Evolutionary conservation across 1,284 basidiomycete genomes (phyloP).

Genomic region (Puccinia coronata): DNA sequence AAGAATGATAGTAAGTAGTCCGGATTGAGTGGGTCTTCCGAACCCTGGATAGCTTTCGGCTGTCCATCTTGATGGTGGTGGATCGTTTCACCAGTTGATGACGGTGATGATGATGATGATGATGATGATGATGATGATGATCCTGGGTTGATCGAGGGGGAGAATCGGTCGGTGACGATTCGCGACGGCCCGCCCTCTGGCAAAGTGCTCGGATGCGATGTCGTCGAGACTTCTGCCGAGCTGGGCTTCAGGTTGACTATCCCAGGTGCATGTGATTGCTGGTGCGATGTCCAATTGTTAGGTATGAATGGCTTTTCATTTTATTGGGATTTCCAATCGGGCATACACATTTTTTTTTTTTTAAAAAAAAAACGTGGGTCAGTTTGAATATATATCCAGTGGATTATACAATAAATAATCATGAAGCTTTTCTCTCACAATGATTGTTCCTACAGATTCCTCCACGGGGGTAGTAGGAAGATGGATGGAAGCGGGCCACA

Average conservation of each 20-base stretch:
- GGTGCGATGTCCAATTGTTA: conserved; percentile 32
- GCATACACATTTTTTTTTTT: too few species aligned
- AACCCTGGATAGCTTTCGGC: background rate
- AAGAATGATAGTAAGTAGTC: background rate
- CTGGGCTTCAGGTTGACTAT: conserved; percentile 23
- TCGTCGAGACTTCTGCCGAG: conserved; percentile 33
- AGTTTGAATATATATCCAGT: background rate
- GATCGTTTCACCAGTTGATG: too few species aligned
- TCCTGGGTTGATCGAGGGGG: background rate
- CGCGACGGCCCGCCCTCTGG: conserved; percentile 38
- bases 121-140: background rate
- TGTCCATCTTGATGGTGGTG: background rate
- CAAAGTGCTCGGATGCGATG: conserved; percentile 40
- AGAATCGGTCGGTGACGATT: conserved; percentile 17
- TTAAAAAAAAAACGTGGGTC: too few species aligned
- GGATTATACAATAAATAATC: background rate
- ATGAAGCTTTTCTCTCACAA: background rate
- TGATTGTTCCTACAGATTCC: conserved; percentile 17
- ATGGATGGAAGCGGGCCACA: conserved; percentile 41
- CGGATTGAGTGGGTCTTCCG: background rate
- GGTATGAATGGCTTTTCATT: conserved; percentile 48
- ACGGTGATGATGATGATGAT: background rate
- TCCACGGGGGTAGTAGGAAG: conserved; percentile 32
- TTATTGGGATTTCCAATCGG: too few species aligned
- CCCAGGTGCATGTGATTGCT: conserved; percentile 30